Conservation (phyloP, 371 early-diverging fungal genomes). For the Quaeritorhiza haematococci region DNA sequence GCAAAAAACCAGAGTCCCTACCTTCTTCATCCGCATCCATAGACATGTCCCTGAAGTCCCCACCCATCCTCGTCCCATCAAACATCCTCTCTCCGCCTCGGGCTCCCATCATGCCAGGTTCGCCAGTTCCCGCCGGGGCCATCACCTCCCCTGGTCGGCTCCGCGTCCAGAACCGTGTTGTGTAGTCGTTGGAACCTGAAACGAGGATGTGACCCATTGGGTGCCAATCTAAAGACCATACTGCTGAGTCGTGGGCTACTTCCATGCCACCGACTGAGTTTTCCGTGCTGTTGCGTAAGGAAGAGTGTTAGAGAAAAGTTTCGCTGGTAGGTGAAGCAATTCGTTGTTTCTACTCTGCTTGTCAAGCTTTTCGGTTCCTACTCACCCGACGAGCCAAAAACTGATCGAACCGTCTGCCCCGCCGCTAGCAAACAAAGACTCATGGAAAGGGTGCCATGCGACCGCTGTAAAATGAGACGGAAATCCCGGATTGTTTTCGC, state of each 20-base stretch:
- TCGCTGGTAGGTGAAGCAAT: too few relatives aligned
- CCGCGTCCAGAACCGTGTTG: conserved; percentile 98
- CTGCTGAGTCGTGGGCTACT: conserved; percentile 85
- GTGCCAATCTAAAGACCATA: conserved; percentile 99
- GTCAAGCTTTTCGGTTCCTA: neutral
- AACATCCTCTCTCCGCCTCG: too few relatives aligned
- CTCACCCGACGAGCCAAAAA: conserved; percentile 86
- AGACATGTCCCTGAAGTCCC: too few relatives aligned
- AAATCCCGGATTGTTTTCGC: too few relatives aligned
- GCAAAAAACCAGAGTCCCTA: too few relatives aligned
- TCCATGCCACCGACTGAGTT: conserved; percentile 66
- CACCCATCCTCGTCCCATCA: too few relatives aligned
- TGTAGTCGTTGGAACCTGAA: conserved; percentile 95
- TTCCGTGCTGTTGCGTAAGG: conserved; percentile 17
- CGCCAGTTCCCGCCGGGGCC: too few relatives aligned
- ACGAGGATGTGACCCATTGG: conserved; percentile 97
- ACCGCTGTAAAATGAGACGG: conserved; percentile 62
- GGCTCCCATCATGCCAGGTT: too few relatives aligned
- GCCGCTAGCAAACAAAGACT: conserved; percentile 89
- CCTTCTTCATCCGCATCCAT: too few relatives aligned
- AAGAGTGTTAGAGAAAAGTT: conserved; percentile 2
- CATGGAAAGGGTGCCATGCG: conserved; percentile 94
- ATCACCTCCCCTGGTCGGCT: conserved; percentile 84
- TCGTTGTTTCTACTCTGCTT: too few relatives aligned
- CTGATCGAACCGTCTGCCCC: conserved; percentile 91